phyloP scores from a whole-genome alignment of 2,329 filamentous ascomycete species.

The Biscogniauxia mediterranea region DNA sequence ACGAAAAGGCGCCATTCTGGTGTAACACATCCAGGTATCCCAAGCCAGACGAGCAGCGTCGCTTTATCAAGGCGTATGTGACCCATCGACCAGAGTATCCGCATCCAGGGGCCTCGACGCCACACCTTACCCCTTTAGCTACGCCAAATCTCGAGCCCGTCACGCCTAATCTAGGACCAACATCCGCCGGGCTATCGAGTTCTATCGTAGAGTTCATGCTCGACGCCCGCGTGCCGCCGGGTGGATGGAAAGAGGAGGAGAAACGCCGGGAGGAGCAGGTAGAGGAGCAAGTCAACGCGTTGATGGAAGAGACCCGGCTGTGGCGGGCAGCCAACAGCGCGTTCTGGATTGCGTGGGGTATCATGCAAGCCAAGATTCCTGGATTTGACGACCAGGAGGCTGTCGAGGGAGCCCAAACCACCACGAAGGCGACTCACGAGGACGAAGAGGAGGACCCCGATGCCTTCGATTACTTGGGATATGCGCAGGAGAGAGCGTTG shows the following conservation, averaged over 20 bases:
- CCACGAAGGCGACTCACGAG: constrained; percentile 22
- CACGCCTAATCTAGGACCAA: constrained; percentile 38
- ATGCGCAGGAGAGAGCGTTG: constrained; percentile 84
- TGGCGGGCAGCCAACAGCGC: constrained; percentile 89
- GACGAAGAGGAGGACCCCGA: constrained; percentile 51
- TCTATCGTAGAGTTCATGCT: constrained; percentile 75
- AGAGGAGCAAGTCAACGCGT: constrained; percentile 65
- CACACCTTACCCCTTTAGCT: constrained; percentile 44
- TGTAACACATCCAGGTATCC: constrained; percentile 75
- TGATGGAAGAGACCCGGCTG: constrained; percentile 75
- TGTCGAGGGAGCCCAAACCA: constrained; percentile 13
- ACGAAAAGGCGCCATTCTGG: constrained; percentile 60
- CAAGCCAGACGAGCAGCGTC: constrained; percentile 73
- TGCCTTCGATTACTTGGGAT: constrained; percentile 89
- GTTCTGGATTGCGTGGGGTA: constrained; percentile 93
- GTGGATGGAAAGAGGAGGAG: constrained; percentile 60
- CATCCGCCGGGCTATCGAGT: constrained; percentile 39
- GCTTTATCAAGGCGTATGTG: constrained; percentile 84
- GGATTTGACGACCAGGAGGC: constrained; percentile 58
- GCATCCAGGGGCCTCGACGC: constrained; percentile 49
- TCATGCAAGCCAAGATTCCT: constrained; percentile 87
- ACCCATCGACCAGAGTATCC: constrained; percentile 72
- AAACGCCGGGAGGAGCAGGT: constrained; percentile 59
- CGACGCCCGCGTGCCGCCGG: constrained; percentile 63
- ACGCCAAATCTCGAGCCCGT: constrained; percentile 36